Conservation (phyloP, 441 rosid genomes). For the Populus hybrid region DNA sequence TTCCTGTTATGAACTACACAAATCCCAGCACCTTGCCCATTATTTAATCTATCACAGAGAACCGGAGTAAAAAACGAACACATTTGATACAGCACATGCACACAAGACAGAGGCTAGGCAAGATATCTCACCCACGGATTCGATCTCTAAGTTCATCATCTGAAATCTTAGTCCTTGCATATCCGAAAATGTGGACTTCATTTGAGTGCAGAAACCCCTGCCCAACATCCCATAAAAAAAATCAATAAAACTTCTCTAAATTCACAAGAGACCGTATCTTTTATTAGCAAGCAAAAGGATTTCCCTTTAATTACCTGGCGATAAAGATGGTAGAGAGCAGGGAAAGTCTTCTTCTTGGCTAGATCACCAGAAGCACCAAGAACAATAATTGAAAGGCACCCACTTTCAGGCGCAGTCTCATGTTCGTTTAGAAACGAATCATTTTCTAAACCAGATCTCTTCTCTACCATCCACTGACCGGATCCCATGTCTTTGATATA, state of each 20-base stretch:
- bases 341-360: conserved; percentile 98
- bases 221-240: background rate
- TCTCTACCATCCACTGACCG: conserved; percentile 60
- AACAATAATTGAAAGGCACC: conserved; percentile 81
- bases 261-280: background rate
- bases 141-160: conserved; percentile 74
- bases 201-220: conserved; percentile 75
- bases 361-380: conserved; percentile 99
- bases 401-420: conserved; percentile 54
- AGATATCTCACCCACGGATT: conserved; percentile 59
- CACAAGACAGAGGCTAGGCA: conserved; percentile 7
- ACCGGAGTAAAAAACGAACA: background rate
- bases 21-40: background rate
- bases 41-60: background rate
- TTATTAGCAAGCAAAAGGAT: background rate
- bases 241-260: background rate
- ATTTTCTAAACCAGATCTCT: conserved; percentile 47
- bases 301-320: conserved; percentile 54
- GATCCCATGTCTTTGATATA: conserved; percentile 45
- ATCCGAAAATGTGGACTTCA: conserved; percentile 94
- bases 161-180: conserved; percentile 87
- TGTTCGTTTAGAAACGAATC: conserved; percentile 49
- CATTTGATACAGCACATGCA: background rate
- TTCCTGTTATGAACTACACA: background rate
- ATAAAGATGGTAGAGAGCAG: conserved; percentile 88